Evolutionary conservation across 2,329 filamentous ascomycete species (phyloP).

Genomic region (Penicillium corylophilum): DNA sequence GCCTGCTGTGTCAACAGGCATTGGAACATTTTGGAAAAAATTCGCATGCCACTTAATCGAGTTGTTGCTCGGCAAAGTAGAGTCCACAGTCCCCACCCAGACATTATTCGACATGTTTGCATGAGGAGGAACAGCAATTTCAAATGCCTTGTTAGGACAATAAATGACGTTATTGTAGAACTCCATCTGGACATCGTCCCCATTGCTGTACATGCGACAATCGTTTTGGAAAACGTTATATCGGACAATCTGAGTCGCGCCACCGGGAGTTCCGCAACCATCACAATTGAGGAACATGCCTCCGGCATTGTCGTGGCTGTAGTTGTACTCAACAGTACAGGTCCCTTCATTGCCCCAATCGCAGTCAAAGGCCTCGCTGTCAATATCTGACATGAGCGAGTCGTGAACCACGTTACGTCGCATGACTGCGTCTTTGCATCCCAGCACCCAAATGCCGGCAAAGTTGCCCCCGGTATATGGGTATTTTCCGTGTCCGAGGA

Average conservation of each 20-base stretch:
- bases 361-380: slow-evolving; percentile 29
- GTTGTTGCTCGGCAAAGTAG: slow-evolving; percentile 14
- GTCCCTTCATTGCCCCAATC: slow-evolving; percentile 29
- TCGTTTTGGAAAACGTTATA: slow-evolving; percentile 30
- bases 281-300: slow-evolving; percentile 29
- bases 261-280: slow-evolving; percentile 23
- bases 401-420: slow-evolving; percentile 25
- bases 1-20: slow-evolving; percentile 14
- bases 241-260: slow-evolving; percentile 24
- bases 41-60: slow-evolving; percentile 22
- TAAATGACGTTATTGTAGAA: slow-evolving; percentile 30
- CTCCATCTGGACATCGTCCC: slow-evolving; percentile 16
- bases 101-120: slow-evolving; percentile 27
- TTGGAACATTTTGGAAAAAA: slow-evolving; percentile 17
- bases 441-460: slow-evolving; percentile 30
- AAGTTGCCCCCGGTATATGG: slow-evolving; percentile 29
- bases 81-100: slow-evolving; percentile 23
- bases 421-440: slow-evolving; percentile 14
- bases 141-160: slow-evolving; percentile 20
- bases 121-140: slow-evolving; percentile 16
- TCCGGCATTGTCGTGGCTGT: slow-evolving; percentile 28
- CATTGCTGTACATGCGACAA: slow-evolving; percentile 25
- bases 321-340: slow-evolving; percentile 28
- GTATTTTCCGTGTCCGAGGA: slow-evolving; percentile 24
- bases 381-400: slow-evolving; percentile 21